Percentiles rank a stretch among this genome's conserved stretches.
These are phyloP conservation scores for Penicillium pancosmium DNA, from an alignment of 495 filamentous ascomycete genomes.

Conservation along the genomic window DNA sequence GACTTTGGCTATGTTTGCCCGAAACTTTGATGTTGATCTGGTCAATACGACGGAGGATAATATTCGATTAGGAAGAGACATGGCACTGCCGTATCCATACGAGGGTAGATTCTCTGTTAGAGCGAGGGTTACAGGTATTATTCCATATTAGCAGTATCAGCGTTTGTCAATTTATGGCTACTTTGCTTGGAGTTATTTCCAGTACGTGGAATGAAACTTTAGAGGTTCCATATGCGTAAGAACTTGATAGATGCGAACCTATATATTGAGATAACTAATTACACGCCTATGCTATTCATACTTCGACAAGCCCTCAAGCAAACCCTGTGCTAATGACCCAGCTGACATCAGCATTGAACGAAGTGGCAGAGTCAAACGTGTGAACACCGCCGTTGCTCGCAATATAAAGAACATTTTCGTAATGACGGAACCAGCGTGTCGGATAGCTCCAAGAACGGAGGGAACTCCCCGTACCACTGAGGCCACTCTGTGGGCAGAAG, in stretches of 20 bases:
- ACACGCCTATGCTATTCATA: too few relatives aligned
- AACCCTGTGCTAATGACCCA: constrained; percentile 48
- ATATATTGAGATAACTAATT: neutral
- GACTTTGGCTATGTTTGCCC: constrained; percentile 38
- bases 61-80: constrained; percentile 28
- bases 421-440: constrained; percentile 58
- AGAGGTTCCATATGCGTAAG: too few relatives aligned
- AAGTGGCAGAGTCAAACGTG: constrained; percentile 47
- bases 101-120: constrained; percentile 18
- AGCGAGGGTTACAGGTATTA: constrained; percentile 18
- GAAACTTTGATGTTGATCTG: constrained; percentile 39
- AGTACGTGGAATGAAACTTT: too few relatives aligned
- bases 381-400: constrained; percentile 57
- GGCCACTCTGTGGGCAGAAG: constrained; percentile 51
- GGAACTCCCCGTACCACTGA: constrained; percentile 50
- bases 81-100: constrained; percentile 21
- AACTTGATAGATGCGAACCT: too few relatives aligned
- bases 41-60: constrained; percentile 38
- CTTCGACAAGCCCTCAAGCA: constrained; percentile 28
- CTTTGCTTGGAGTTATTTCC: too few relatives aligned
- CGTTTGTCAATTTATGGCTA: too few relatives aligned
- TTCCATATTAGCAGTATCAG: neutral
- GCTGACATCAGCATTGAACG: constrained; percentile 56
- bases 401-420: constrained; percentile 43
- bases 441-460: constrained; percentile 59